Percentiles rank a stretch among this genome's conserved stretches.
Conservation (phyloP, 1,139 yeast species). For the Kluyveromyces marxianus region DNA sequence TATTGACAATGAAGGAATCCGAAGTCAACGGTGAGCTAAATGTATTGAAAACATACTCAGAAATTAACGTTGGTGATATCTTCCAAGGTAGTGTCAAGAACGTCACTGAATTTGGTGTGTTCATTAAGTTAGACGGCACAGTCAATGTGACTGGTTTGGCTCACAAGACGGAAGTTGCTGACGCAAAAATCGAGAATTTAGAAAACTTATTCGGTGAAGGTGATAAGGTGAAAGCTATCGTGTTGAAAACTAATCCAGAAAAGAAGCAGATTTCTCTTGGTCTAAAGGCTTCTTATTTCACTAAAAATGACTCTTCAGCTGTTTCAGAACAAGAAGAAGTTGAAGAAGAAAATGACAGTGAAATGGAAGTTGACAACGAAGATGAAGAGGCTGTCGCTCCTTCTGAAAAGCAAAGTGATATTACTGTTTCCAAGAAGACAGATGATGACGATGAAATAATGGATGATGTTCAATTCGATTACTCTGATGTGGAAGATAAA, state of each 20-base stretch:
- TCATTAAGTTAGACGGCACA: constrained; percentile 72
- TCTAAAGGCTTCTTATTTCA: constrained; percentile 87
- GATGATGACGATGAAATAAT: constrained; percentile 21
- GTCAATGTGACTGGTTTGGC: constrained; percentile 76
- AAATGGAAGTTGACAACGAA: constrained; percentile 21
- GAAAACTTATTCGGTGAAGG: constrained; percentile 71
- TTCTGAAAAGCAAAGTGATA: constrained; percentile 21
- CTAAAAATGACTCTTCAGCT: constrained; percentile 33
- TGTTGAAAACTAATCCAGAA: constrained; percentile 52
- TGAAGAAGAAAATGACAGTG: constrained; percentile 23
- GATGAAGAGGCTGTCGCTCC: constrained; percentile 15
- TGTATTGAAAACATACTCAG: constrained; percentile 51
- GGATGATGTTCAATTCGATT: constrained; percentile 21
- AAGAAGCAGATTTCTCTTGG: constrained; percentile 80
- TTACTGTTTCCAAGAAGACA: constrained; percentile 18
- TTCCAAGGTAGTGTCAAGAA: constrained; percentile 74
- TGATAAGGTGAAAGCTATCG: constrained; percentile 79
- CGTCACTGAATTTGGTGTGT: constrained; percentile 86
- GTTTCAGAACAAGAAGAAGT: constrained; percentile 31
- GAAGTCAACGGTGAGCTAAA: constrained; percentile 66
- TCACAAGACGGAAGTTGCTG: constrained; percentile 81
- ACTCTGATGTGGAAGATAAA: constrained; percentile 18
- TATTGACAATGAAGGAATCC: constrained; percentile 74
- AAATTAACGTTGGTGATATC: constrained; percentile 60
- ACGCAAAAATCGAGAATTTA: constrained; percentile 46